A percentile compares a stretch with the other conserved stretches of the same genome.
phyloP scores from a whole-genome alignment of 139 green algal species.

The Tetraselmis striata region DNA sequence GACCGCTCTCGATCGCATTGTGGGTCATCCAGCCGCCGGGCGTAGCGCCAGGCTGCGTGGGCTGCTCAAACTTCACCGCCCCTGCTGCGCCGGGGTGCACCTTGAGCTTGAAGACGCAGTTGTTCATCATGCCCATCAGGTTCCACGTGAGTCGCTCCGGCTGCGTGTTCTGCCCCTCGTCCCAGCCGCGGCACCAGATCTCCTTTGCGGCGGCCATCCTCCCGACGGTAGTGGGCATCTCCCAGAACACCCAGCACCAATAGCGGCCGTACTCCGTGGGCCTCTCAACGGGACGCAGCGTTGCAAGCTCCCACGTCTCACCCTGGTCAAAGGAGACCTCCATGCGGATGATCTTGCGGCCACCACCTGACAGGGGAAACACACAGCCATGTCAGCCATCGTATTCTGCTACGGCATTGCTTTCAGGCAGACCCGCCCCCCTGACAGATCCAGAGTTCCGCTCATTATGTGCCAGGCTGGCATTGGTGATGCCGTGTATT shows the following conservation, averaged over 20 bases:
- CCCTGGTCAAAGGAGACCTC: conserved; percentile 89
- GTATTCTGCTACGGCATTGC: background rate
- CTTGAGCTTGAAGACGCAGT: conserved; percentile 71
- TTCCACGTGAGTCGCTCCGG: conserved; percentile 90
- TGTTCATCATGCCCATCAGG: conserved; percentile 99
- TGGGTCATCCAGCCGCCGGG: conserved; percentile 58
- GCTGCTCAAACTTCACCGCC: conserved; percentile 66
- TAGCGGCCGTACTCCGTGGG: conserved; percentile 37
- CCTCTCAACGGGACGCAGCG: conserved; percentile 57
- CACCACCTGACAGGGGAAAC: conserved; percentile 42
- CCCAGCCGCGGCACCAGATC: conserved; percentile 71
- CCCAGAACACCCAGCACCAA: conserved; percentile 73
- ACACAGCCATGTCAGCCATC: background rate
- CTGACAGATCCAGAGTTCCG: background rate
- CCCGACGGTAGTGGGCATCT: too few species aligned
- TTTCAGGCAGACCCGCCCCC: background rate
- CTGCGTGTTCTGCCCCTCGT: conserved; percentile 80
- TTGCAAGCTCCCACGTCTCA: conserved; percentile 63
- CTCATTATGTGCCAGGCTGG: too few species aligned
- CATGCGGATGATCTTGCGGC: conserved; percentile 80
- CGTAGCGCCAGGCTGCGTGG: conserved; percentile 44
- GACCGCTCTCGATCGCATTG: too few species aligned
- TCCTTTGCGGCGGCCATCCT: conserved; percentile 48
- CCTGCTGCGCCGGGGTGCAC: conserved; percentile 21
- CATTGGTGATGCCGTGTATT: too few species aligned